phyloP scores from a whole-genome alignment of 305 asterid genomes.

The Salvia sclarea region DNA sequence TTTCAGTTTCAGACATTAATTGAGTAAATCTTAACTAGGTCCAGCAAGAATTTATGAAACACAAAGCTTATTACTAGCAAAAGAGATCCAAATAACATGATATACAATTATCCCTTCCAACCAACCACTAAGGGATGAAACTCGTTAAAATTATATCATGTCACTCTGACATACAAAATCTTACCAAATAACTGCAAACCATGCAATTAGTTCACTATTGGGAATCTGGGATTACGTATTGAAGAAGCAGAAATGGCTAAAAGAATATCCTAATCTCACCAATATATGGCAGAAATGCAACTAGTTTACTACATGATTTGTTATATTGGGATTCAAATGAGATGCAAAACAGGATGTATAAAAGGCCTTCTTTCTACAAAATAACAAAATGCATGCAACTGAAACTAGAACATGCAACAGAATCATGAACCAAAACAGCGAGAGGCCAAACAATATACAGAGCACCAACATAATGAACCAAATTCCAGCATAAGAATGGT shows the following conservation, averaged over 20 bases:
- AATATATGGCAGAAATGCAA: neutral
- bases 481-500: constrained; percentile 12
- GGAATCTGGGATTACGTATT: neutral
- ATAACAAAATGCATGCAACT: neutral
- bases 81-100: neutral
- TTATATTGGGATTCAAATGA: neutral
- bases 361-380: neutral
- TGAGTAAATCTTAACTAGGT: neutral
- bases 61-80: neutral
- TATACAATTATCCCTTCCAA: neutral
- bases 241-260: neutral
- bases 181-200: neutral
- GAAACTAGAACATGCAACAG: constrained; percentile 10
- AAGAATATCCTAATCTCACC: neutral
- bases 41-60: neutral
- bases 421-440: neutral
- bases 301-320: neutral
- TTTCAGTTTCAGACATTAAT: neutral
- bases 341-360: constrained; percentile 2
- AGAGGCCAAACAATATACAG: constrained; percentile 1
- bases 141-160: neutral
- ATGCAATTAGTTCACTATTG: neutral
- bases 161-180: neutral
- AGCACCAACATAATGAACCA: neutral
- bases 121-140: neutral